These are phyloP conservation scores for Xanthoceras sorbifolium DNA, from an alignment of 345 rosid species.

Conservation along the genomic window DNA sequence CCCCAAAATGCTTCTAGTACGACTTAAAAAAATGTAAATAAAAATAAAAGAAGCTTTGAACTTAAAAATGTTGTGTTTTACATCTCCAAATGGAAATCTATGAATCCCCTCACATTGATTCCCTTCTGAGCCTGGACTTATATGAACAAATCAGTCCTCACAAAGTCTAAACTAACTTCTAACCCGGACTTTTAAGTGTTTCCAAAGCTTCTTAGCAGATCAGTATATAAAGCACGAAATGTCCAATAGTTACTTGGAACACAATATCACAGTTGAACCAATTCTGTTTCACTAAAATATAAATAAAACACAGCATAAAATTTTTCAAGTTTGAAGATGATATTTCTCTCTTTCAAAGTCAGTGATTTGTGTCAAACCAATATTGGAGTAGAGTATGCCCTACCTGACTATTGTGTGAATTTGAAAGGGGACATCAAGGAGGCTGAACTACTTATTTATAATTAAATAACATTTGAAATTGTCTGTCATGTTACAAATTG, in stretches of 20 bases:
- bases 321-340: no score
- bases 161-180: background rate
- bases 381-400: no score
- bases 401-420: background rate
- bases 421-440: background rate
- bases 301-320: no score
- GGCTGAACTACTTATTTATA: background rate
- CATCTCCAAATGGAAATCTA: background rate
- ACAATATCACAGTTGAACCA: no score
- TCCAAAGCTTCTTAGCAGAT: background rate
- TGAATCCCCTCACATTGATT: background rate
- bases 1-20: background rate
- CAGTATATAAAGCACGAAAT: background rate
- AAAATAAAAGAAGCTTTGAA: background rate
- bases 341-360: no score
- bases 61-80: background rate
- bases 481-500: background rate
- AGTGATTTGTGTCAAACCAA: no score
- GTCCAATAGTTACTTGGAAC: no score
- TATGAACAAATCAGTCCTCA: background rate
- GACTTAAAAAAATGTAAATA: background rate
- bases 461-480: background rate
- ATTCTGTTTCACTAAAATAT: no score
- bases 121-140: background rate
- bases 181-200: background rate